Evolutionary conservation across 805 yeast genomes (phyloP).

Genomic region (Metschnikowia bowlesiae): DNA sequence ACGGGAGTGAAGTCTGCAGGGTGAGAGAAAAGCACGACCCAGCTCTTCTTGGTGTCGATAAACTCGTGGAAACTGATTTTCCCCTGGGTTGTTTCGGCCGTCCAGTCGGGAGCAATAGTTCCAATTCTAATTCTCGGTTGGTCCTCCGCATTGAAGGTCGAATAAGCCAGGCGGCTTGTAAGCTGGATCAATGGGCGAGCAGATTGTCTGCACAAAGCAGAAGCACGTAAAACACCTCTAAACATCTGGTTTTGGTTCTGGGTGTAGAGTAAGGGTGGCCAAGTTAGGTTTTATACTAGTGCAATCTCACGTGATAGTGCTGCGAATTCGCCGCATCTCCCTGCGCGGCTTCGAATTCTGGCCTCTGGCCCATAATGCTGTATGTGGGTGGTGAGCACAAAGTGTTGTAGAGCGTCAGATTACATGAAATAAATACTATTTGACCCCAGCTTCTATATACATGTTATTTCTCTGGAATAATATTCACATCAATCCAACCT

Average conservation of each 20-base stretch:
- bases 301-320: neutral
- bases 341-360: too few species aligned
- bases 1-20: slow-evolving; percentile 80
- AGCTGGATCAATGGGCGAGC: slow-evolving; percentile 10
- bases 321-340: neutral
- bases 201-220: slow-evolving; percentile 8
- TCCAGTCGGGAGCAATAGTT: slow-evolving; percentile 65
- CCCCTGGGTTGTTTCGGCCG: slow-evolving; percentile 60
- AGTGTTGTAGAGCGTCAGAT: slow-evolving; percentile 1
- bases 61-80: slow-evolving; percentile 59
- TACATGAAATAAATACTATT: neutral
- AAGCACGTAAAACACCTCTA: slow-evolving; percentile 13
- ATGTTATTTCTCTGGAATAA: slow-evolving; percentile 15
- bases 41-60: slow-evolving; percentile 46
- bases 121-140: slow-evolving; percentile 51
- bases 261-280: neutral
- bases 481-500: slow-evolving; percentile 87
- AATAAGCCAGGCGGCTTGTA: slow-evolving; percentile 12
- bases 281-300: neutral
- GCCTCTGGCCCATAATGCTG: too few species aligned
- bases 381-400: too few species aligned
- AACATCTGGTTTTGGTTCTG: slow-evolving; percentile 7
- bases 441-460: neutral
- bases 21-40: slow-evolving; percentile 69
- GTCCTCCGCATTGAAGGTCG: slow-evolving; percentile 30